A percentile compares a stretch with the other conserved stretches of the same genome.
Conservation (phyloP, 805 yeast species). For the Groenewaldozyma tartarivorans region DNA sequence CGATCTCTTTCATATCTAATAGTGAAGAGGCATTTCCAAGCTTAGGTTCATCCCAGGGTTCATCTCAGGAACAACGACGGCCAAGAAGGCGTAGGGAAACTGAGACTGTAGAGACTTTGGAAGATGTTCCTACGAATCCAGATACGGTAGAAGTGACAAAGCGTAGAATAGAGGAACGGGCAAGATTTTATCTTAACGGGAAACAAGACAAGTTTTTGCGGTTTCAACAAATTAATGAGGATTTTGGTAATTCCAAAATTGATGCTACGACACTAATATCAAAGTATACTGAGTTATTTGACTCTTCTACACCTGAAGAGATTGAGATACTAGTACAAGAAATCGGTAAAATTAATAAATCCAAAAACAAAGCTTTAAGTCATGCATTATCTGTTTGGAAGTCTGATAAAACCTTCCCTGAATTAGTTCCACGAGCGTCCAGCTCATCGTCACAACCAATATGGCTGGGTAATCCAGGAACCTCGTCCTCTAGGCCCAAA, state of each 20-base stretch:
- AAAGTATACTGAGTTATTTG: slow-evolving; percentile 43
- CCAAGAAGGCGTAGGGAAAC: slow-evolving; percentile 10
- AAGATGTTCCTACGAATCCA: slow-evolving; percentile 13
- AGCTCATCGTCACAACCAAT: not conserved
- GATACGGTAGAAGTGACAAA: slow-evolving; percentile 39
- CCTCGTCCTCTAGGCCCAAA: no score
- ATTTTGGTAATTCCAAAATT: slow-evolving; percentile 38
- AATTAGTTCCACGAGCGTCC: slow-evolving; percentile 6
- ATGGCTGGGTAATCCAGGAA: no score
- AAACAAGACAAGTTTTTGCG: slow-evolving; percentile 36
- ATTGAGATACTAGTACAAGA: slow-evolving; percentile 39
- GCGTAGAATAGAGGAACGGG: slow-evolving; percentile 71
- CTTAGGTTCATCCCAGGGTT: slow-evolving; percentile 12
- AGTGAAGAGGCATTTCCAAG: slow-evolving; percentile 17
- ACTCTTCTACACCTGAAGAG: slow-evolving; percentile 35
- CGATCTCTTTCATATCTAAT: slow-evolving; percentile 3
- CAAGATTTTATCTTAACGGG: slow-evolving; percentile 64
- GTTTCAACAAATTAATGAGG: slow-evolving; percentile 42
- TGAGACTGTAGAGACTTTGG: slow-evolving; percentile 10
- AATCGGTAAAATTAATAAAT: slow-evolving; percentile 5
- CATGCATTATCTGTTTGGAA: slow-evolving; percentile 8
- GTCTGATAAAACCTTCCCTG: not conserved
- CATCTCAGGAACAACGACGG: not conserved
- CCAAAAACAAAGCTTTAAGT: slow-evolving; percentile 6
- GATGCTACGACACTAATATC: slow-evolving; percentile 39